These are phyloP conservation scores for Nitzschia putrida DNA, from an alignment of 108 stramenopile species.

Conservation along the genomic window DNA sequence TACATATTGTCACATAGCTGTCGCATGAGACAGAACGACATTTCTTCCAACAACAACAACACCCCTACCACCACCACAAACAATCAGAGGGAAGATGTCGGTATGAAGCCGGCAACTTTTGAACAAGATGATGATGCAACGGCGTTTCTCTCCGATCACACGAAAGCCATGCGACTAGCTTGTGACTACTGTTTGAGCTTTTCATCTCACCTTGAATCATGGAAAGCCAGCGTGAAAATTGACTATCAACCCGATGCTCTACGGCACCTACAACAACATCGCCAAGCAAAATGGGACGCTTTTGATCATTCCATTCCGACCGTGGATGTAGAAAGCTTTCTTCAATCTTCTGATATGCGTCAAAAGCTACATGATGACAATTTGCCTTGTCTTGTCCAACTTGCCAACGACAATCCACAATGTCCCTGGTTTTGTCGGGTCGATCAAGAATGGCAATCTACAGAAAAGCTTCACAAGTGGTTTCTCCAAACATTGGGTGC, in stretches of 20 bases:
- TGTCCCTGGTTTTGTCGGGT: not conserved
- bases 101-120: not conserved
- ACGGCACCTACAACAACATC: no score
- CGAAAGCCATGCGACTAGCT: conserved; percentile 19
- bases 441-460: conserved; percentile 2
- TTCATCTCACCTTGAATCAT: no score
- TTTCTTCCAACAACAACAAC: no score
- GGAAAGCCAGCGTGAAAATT: no score
- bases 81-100: not conserved
- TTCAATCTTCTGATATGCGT: not conserved
- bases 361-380: not conserved
- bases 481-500: conserved; percentile 54
- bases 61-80: not conserved
- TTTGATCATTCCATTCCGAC: no score
- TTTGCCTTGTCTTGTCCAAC: not conserved
- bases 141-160: not conserved
- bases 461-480: conserved; percentile 41
- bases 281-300: no score
- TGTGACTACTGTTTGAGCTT: not conserved
- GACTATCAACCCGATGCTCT: no score
- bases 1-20: no score
- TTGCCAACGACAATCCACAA: not conserved
- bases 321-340: not conserved
- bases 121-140: not conserved
- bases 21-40: no score